Evolutionary conservation across 116 monocot genomes (phyloP), one percentile per base, ranked within the genome.

Genomic region (Trichopus zeylanicus): DNA sequence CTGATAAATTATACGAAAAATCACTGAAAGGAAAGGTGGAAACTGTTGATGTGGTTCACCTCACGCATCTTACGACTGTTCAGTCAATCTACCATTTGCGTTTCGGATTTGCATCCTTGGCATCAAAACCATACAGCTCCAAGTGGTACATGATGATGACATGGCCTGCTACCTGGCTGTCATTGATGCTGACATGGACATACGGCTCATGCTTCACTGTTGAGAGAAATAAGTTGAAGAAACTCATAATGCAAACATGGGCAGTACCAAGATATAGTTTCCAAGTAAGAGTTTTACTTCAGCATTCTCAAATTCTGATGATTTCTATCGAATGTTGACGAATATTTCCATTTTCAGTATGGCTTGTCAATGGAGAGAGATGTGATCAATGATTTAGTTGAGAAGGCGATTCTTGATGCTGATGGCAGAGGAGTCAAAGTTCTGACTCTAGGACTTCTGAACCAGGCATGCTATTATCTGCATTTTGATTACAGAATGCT

Each of bases 231-330:
- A 73, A 42, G 26, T 46, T 87, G 54, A 70, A 79, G 48, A 64
- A 79, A 38, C 48, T 82, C 33, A 67, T 73, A 52, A 87, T 87
- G 70, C 87, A 82, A 53, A 79, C 76, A 61, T 87, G 87, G 87
- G 82, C 62, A 18, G 68, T 79, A 64, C 79, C 87, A 4, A 82
- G 82, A 82, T 82, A 67, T 51, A 73, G 22, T 68, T 82, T 87
- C 68, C 87, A 87, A 53, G 87, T 87, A 57, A 55, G 73, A 39
- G 31, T 61, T 31, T 51, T 47, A 33, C 9, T 21, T 1, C 16
- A 16, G 6, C 7, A 32, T 18, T n/a, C 8, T 21, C 29, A 26
- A 20, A 23, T 51, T 31, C 15, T 65, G 35, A 42, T 9, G 18
- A 4, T 42, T 13, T 42, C n/a, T 1, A 42, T 42, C 3, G 13